Evolutionary conservation across 2,329 filamentous ascomycete species (phyloP), one percentile per base, ranked within the genome.

Genomic region (Xylariomycetidae sp.): DNA sequence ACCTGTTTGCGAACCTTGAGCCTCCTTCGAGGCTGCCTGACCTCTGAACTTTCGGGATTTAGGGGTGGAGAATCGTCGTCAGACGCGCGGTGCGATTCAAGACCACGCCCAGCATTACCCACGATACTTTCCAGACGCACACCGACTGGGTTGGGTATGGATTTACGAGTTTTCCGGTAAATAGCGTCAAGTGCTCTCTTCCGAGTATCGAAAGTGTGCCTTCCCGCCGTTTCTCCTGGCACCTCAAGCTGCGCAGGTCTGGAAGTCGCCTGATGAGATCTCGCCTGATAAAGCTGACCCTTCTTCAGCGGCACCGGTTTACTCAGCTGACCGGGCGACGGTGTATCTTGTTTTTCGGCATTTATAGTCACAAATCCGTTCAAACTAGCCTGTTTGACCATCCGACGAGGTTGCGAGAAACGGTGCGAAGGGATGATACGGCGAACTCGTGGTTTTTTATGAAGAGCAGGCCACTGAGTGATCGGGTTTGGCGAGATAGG

Each of bases 191-290:
- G 57, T 8, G 63, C 56, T 42, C 60, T 70, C 50, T 81, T 82
- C 16, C 62, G 66, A 4, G 61, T 58, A 31, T 65, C 58, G 40
- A 82, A 79, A 8, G 56, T 58, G 27, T 58, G 50, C 6, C 54
- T 54, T 15, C 46, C 53, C 9, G 52, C 49, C 25, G 54, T 56
- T 19, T 49, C 38, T 20, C 66, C 62, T 7, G 64, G 59, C 18
- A 60, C 64, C 48, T 82, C 77, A 8, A 82, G 57, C 41, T 79
- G 75, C 5, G 77, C 77, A 14, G 72, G 73, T 33, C 74, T 57
- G 9, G 43, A 48, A 26, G 34, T 28, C 37, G 38, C 20, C 37
- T 38, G 42, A 38, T 34, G 30, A 7, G 42, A 38, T 32, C 27
- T 48, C 20, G 20, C 8, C 20, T 23, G 8, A 8, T 8, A 23